Base-by-base conservation (phyloP, 2,329 filamentous ascomycete genomes). In the Sarocladiaceae sp. region DNA sequence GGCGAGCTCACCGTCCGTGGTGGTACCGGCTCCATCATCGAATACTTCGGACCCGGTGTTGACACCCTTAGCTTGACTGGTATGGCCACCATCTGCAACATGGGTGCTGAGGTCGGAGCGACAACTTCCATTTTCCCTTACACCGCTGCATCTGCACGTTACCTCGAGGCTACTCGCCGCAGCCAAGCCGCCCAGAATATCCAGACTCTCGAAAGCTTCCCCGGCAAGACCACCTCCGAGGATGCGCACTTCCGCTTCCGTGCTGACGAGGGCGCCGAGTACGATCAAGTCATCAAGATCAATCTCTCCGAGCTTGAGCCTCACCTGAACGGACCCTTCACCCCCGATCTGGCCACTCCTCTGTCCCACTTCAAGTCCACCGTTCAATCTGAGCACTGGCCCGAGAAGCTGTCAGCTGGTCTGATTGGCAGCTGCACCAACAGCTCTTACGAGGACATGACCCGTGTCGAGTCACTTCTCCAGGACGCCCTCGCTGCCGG, bases 391-490 rank as follows among this genome's bases (percentile, higher is more conserved):
- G 90, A 97, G 69, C 76, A 87, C 49, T 99, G 94, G 94, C 94
- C 94, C 2, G 82, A 89, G 65, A 90, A 86, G 57, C 87, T 99
- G 56, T 94, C 91, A 12, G 93, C 94, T 23, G 92, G 92, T 50
- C 80, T 99, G 52, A 99, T 99, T 65, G 94, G 94, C 55, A 96
- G 91, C 74, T 99, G 94, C 78, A 99, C 94, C 49, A 99, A 99
- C 79, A 96, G 90, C 69, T 97, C 94, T 2, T 99, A 97, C 69
- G 88, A 97, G 72, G 94, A 99, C 67, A 99, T 99, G 94, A 95
- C 92, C 31, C 87, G 93, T 56, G 90, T 92, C 13, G 93, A 97
- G 72, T 84, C 91, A 64, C 82, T 99, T 53, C 90, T 97, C 54
- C 92, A 93, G 70, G 92, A 97, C 69, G 94, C 94, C 10, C 80